Conservation (phyloP, 495 filamentous ascomycete genomes). For the Aspergillus campestris region DNA sequence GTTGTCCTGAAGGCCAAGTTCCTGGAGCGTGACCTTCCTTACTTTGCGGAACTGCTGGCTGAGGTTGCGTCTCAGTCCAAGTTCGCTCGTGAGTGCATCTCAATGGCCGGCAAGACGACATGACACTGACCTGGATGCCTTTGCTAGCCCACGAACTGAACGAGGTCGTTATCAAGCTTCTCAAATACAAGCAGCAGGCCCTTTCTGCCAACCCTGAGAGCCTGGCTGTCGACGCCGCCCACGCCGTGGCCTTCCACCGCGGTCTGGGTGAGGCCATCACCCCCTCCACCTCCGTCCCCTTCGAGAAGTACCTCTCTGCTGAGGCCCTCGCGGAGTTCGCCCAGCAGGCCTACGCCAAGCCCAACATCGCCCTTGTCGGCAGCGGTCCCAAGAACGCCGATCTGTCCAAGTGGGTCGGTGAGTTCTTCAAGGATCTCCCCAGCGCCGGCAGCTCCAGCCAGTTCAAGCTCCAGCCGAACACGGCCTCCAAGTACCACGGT, state of each 20-base stretch:
- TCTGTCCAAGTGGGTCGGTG: constrained; percentile 81
- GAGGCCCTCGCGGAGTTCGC: constrained; percentile 64
- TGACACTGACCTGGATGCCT: neutral
- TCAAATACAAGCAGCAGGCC: constrained; percentile 64
- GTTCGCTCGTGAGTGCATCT: constrained; percentile 58
- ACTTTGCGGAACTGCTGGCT: constrained; percentile 91
- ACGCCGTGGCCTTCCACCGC: constrained; percentile 86
- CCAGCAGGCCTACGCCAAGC: constrained; percentile 68
- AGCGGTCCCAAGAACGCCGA: constrained; percentile 72
- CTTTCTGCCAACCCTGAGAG: constrained; percentile 55
- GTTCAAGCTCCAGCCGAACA: constrained; percentile 30
- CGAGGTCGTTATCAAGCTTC: constrained; percentile 68
- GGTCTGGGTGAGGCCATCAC: constrained; percentile 74
- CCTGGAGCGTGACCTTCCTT: constrained; percentile 88
- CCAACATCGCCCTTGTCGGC: constrained; percentile 83
- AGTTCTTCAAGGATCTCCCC: constrained; percentile 65
- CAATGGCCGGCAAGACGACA: neutral
- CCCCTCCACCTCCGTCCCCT: constrained; percentile 58
- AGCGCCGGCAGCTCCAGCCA: constrained; percentile 25
- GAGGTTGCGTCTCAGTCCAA: constrained; percentile 84
- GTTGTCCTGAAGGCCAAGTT: constrained; percentile 88
- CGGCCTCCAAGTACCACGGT: constrained; percentile 76
- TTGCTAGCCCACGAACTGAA: constrained; percentile 71
- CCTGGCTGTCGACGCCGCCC: constrained; percentile 75
- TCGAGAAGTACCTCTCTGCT: constrained; percentile 68